A percentile compares a stretch with the other conserved stretches of the same genome.
These are phyloP conservation scores for Penicillium glabrum DNA, from an alignment of 2,329 filamentous ascomycete genomes.

Conservation along the genomic window DNA sequence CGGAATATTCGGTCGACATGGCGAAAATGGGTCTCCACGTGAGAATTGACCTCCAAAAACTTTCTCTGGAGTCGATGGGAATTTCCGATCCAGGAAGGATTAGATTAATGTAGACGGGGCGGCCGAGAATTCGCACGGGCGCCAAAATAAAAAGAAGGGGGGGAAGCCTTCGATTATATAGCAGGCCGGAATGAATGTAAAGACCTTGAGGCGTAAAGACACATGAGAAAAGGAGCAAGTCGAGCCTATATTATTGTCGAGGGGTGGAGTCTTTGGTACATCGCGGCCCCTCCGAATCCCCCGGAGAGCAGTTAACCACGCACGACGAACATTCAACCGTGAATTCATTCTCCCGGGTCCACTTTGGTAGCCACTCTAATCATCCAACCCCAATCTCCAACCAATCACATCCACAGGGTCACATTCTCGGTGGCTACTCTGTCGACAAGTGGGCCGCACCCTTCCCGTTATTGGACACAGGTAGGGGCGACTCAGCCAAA, in stretches of 20 bases:
- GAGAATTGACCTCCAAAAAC: background rate
- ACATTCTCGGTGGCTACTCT: conserved; percentile 11
- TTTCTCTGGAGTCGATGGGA: background rate
- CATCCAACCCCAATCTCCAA: conserved; percentile 9
- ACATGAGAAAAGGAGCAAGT: conserved; percentile 2
- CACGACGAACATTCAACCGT: conserved; percentile 5
- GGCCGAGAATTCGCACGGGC: background rate
- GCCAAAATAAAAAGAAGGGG: background rate
- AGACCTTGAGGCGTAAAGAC: background rate
- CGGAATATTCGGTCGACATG: conserved; percentile 14
- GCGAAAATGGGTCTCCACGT: background rate
- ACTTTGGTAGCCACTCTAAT: conserved; percentile 15
- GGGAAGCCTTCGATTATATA: background rate
- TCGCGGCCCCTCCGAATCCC: background rate
- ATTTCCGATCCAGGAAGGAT: background rate
- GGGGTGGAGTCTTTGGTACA: conserved; percentile 7
- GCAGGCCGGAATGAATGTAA: background rate
- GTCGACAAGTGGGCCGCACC: conserved; percentile 4
- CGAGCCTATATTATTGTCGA: conserved; percentile 10
- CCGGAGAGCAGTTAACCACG: background rate
- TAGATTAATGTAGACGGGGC: background rate
- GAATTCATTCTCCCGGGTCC: conserved; percentile 6
- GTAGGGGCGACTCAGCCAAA: conserved; percentile 13
- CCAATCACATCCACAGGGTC: conserved; percentile 10
- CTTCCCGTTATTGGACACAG: conserved; percentile 13